Conservation (phyloP, 306 rosid species). For the Phaseolus lunatus region DNA sequence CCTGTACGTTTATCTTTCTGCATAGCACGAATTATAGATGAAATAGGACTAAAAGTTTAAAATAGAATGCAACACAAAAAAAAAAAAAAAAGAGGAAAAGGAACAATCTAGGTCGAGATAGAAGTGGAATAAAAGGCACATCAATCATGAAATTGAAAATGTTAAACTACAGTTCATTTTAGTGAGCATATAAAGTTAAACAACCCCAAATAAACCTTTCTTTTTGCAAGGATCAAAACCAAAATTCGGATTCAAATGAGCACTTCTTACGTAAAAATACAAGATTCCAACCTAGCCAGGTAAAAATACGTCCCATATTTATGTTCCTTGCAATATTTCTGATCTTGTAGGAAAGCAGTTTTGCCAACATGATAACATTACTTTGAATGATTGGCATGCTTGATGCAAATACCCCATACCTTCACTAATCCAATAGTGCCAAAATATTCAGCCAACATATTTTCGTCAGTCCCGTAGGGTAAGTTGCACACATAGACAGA, state of each 20-base stretch:
- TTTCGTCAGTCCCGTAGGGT: constrained; percentile 89
- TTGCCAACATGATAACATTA: constrained; percentile 6
- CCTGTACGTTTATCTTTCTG: constrained; percentile 99
- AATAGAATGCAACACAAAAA: not conserved
- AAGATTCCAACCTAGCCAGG: not conserved
- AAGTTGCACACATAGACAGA: constrained; percentile 92
- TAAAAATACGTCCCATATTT: not conserved
- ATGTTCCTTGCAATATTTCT: not conserved
- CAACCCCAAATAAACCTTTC: constrained; percentile 26
- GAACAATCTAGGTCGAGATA: not conserved
- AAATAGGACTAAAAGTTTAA: constrained; percentile 25
- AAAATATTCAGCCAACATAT: constrained; percentile 87
- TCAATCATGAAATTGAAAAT: constrained; percentile 1
- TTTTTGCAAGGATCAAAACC: constrained; percentile 5
- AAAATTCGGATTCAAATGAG: not conserved
- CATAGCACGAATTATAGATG: constrained; percentile 28
- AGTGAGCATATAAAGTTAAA: not conserved
- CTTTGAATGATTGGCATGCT: constrained; percentile 12
- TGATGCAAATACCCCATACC: constrained; percentile 61
- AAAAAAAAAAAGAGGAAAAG: constrained; percentile 1
- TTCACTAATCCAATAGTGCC: constrained; percentile 92
- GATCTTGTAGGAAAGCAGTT: not conserved
- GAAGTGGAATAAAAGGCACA: constrained; percentile 22
- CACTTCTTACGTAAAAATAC: not conserved
- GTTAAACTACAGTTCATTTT: not conserved